These are phyloP conservation scores for Starmera amethionina DNA, from an alignment of 805 yeast species.

Conservation along the genomic window DNA sequence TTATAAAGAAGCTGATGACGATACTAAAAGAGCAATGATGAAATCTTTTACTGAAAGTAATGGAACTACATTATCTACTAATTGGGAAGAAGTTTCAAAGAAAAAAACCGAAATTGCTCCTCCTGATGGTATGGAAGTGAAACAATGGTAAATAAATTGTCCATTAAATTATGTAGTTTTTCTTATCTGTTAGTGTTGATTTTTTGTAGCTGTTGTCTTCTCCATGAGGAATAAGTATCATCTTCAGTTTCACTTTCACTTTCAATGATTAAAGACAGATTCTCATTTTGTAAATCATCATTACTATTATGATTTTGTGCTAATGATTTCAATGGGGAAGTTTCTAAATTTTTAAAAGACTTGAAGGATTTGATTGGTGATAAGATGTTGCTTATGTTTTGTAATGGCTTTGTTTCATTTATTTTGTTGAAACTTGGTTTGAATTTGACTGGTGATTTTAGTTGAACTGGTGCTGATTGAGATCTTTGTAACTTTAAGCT, in stretches of 20 bases:
- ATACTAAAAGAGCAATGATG: conserved; percentile 91
- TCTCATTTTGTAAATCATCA: not conserved
- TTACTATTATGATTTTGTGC: conserved; percentile 1
- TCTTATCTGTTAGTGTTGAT: conserved; percentile 7
- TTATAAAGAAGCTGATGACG: conserved; percentile 76
- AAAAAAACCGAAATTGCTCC: conserved; percentile 33
- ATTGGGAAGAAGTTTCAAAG: conserved; percentile 79
- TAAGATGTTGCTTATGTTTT: conserved; percentile 2
- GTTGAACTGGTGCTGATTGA: no score
- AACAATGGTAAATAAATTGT: conserved; percentile 8
- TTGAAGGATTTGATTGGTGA: conserved; percentile 11
- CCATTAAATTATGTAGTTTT: conserved; percentile 6
- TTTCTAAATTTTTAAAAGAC: conserved; percentile 5
- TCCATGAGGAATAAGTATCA: conserved; percentile 15
- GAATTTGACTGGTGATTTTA: no score
- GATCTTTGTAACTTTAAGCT: no score
- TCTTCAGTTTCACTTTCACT: conserved; percentile 6
- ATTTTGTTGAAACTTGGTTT: no score
- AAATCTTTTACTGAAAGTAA: conserved; percentile 88
- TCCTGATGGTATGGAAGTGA: conserved; percentile 17
- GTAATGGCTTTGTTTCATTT: no score
- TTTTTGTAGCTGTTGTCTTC: conserved; percentile 17
- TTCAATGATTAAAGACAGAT: not conserved
- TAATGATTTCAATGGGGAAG: conserved; percentile 19
- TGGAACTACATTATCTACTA: conserved; percentile 89